phyloP scores from a whole-genome alignment of 345 rosid species.

The Kandelia obovata region DNA sequence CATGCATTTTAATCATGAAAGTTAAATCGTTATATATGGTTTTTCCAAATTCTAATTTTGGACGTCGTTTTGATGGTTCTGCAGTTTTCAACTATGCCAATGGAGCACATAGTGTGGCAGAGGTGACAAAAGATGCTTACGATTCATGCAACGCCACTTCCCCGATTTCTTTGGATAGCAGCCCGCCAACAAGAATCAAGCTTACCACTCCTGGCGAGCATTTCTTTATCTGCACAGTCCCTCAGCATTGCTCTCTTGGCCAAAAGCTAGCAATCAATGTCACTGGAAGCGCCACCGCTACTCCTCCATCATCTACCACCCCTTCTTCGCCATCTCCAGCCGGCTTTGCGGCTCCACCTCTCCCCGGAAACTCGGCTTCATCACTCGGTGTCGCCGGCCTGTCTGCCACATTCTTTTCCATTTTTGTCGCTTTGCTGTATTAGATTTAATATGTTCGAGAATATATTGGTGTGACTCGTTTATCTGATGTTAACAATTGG shows the following conservation, averaged over 20 bases:
- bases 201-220: conserved; percentile 42
- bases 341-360: conserved; percentile 17
- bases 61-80: background rate
- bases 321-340: conserved; percentile 7
- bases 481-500: conserved; percentile 10
- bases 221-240: conserved; percentile 40
- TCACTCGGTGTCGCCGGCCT: conserved; percentile 32
- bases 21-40: no score
- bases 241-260: conserved; percentile 43
- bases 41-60: background rate
- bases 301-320: conserved; percentile 3
- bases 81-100: conserved; percentile 48
- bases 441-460: conserved; percentile 12
- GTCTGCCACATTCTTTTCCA: conserved; percentile 25
- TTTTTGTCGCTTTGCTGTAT: conserved; percentile 34
- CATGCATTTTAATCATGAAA: background rate
- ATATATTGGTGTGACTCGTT: conserved; percentile 9
- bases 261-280: conserved; percentile 46
- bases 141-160: conserved; percentile 31
- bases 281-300: conserved; percentile 8
- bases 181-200: conserved; percentile 36
- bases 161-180: conserved; percentile 17
- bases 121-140: conserved; percentile 38
- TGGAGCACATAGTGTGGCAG: conserved; percentile 49
- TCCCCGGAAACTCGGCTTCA: conserved; percentile 37